Evolutionary conservation across 2,329 filamentous ascomycete species (phyloP).

Genomic region (Colletotrichum chlorophyti): DNA sequence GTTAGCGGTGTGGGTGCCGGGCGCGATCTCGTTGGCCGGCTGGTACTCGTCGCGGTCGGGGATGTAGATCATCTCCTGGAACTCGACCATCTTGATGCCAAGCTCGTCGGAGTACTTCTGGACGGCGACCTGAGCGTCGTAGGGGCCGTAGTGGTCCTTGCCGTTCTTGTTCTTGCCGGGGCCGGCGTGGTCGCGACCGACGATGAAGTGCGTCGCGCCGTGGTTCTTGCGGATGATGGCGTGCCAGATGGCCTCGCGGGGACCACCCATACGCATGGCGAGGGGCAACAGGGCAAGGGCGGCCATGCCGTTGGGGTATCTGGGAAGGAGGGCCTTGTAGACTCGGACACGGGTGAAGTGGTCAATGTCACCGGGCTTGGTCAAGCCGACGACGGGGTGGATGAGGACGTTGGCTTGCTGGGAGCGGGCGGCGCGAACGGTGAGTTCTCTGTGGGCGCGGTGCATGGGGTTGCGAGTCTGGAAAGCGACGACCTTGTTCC

Average conservation of each 20-base stretch:
- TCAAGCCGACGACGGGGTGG: conserved; percentile 97
- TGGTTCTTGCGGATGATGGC: conserved; percentile 99
- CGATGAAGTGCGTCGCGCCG: conserved; percentile 98
- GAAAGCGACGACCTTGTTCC: conserved; percentile 97
- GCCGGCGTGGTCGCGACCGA: conserved; percentile 96
- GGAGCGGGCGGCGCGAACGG: conserved; percentile 92
- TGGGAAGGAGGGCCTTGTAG: conserved; percentile 94
- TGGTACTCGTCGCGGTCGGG: conserved; percentile 97
- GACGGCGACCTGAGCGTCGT: conserved; percentile 94
- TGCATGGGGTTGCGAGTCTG: conserved; percentile 99
- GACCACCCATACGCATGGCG: conserved; percentile 99
- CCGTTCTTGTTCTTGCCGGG: conserved; percentile 98
- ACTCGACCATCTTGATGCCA: conserved; percentile 97
- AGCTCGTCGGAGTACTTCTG: conserved; percentile 97
- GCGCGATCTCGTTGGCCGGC: conserved; percentile 87
- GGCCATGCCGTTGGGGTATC: conserved; percentile 99
- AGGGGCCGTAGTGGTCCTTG: conserved; percentile 96
- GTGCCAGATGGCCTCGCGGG: conserved; percentile 98
- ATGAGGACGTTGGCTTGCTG: conserved; percentile 99
- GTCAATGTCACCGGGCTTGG: conserved; percentile 99
- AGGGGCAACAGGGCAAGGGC: conserved; percentile 92
- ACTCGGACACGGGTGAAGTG: conserved; percentile 99
- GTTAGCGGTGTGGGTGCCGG: conserved; percentile 84
- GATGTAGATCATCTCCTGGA: conserved; percentile 99
- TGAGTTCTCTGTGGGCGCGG: conserved; percentile 96